These are phyloP conservation scores for Pouteria glomerata DNA, from an alignment of 148 eudicot species.

Conservation along the genomic window DNA sequence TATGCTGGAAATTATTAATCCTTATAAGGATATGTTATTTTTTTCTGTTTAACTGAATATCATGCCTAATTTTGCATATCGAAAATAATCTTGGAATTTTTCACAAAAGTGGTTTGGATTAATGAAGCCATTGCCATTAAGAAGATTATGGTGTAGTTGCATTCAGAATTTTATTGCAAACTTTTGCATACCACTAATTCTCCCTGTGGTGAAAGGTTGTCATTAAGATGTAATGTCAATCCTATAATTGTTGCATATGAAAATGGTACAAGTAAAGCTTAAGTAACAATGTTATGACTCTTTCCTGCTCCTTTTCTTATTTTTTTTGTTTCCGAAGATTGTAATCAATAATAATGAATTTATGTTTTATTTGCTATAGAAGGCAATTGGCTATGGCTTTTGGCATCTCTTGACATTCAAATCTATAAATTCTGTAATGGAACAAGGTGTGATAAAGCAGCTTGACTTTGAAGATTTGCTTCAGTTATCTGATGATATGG, in stretches of 20 bases:
- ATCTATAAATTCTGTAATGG: slow-evolving; percentile 53
- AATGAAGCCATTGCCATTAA: too few species aligned
- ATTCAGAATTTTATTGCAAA: too few species aligned
- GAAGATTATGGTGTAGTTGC: too few species aligned
- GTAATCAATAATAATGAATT: not conserved
- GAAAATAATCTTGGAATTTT: too few species aligned
- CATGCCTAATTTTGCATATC: too few species aligned
- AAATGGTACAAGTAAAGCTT: slow-evolving; percentile 6
- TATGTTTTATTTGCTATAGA: slow-evolving; percentile 19
- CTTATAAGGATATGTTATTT: too few species aligned
- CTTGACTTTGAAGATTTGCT: slow-evolving; percentile 84
- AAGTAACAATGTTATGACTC: not conserved
- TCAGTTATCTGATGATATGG: slow-evolving; percentile 73
- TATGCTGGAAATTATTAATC: not conserved
- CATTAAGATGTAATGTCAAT: too few species aligned
- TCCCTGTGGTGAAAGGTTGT: too few species aligned
- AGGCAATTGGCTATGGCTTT: slow-evolving; percentile 37
- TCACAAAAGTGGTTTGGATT: too few species aligned
- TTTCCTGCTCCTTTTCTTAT: not conserved
- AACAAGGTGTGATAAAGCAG: slow-evolving; percentile 67
- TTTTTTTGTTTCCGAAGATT: not conserved
- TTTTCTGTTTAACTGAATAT: too few species aligned
- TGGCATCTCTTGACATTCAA: slow-evolving; percentile 66
- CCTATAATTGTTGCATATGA: not conserved
- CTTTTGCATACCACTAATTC: too few species aligned